Conservation (phyloP, 1,139 yeast species). For the Nematodospora anomalae region DNA sequence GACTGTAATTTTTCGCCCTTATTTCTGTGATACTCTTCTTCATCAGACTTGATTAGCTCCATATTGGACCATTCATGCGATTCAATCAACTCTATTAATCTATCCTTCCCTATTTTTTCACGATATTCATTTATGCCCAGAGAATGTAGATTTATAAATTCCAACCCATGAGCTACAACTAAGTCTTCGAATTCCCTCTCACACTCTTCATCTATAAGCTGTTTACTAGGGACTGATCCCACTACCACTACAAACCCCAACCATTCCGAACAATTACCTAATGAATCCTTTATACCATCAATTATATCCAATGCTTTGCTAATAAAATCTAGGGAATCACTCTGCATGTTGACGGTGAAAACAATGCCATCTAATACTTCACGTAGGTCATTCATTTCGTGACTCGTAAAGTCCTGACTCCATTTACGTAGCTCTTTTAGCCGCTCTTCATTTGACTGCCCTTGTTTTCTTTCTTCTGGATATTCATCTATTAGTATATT, state of each 20-base stretch:
- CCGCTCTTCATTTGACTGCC: slow-evolving; percentile 5
- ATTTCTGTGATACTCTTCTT: slow-evolving; percentile 17
- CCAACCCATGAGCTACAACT: slow-evolving; percentile 31
- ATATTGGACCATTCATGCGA: slow-evolving; percentile 42
- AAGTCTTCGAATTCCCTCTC: slow-evolving; percentile 30
- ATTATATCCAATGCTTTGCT: slow-evolving; percentile 18
- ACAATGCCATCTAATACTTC: slow-evolving; percentile 41
- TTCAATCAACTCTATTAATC: slow-evolving; percentile 38
- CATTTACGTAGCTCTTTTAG: slow-evolving; percentile 25
- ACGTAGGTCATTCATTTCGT: slow-evolving; percentile 37
- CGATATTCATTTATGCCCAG: slow-evolving; percentile 27
- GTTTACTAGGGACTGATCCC: slow-evolving; percentile 18
- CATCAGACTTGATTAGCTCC: slow-evolving; percentile 13
- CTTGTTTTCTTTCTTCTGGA: slow-evolving; percentile 23
- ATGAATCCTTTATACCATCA: slow-evolving; percentile 17
- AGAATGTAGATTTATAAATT: slow-evolving; percentile 27
- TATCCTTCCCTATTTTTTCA: slow-evolving; percentile 28
- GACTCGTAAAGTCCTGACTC: slow-evolving; percentile 30
- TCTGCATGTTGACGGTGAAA: slow-evolving; percentile 30
- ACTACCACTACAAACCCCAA: slow-evolving; percentile 29
- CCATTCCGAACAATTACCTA: slow-evolving; percentile 19
- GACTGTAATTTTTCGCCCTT: slow-evolving; percentile 24
- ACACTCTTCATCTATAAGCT: slow-evolving; percentile 2
- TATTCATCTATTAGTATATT: slow-evolving; percentile 42
- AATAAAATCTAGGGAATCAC: slow-evolving; percentile 17